Evolutionary conservation across 2,329 filamentous ascomycete genomes (phyloP).

Genomic region (Ceratocystis alfenasii): DNA sequence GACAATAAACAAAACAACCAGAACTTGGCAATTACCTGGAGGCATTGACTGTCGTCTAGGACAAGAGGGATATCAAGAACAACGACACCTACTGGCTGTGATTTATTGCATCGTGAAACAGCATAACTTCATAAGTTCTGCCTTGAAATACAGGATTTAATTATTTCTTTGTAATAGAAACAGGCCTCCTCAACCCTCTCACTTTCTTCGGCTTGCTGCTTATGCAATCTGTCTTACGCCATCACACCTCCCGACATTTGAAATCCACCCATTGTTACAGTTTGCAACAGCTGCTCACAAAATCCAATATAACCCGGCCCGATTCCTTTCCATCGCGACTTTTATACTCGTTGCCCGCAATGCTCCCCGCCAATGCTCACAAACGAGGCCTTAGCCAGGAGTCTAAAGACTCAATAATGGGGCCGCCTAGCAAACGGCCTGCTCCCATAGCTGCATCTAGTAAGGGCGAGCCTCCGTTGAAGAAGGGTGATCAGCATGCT

Average conservation of each 20-base stretch:
- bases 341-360: slow-evolving; percentile 25
- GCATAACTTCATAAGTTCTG: background rate
- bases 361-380: slow-evolving; percentile 45
- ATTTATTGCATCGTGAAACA: background rate
- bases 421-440: background rate
- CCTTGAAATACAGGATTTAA: slow-evolving; percentile 1
- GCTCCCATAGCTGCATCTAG: background rate
- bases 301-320: background rate
- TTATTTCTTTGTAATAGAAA: background rate
- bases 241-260: background rate
- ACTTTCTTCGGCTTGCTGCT: background rate
- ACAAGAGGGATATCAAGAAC: background rate
- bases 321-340: background rate
- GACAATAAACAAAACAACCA: background rate
- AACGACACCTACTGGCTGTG: background rate
- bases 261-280: background rate
- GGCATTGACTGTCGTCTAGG: background rate
- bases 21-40: background rate
- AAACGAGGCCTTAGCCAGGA: slow-evolving; percentile 63
- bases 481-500: background rate
- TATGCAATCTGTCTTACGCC: background rate
- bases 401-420: slow-evolving; percentile 34
- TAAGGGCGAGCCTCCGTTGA: background rate
- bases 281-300: background rate
- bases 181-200: background rate